These are phyloP conservation scores for Akanthomyces muscarius DNA, from an alignment of 2,329 filamentous ascomycete species.

Conservation along the genomic window DNA sequence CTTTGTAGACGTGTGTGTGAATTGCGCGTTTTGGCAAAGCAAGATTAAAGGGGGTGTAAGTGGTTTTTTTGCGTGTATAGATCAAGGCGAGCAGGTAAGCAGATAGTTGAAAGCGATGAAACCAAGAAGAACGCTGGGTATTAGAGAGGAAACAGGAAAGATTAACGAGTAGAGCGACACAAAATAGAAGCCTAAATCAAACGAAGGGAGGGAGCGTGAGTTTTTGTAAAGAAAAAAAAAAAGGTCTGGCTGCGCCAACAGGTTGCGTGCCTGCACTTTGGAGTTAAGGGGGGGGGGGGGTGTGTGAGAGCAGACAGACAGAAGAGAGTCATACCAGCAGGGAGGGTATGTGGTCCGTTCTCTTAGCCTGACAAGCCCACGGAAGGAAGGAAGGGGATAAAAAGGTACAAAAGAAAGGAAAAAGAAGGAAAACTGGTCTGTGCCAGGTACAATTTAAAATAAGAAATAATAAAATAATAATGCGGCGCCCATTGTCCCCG, in stretches of 20 bases:
- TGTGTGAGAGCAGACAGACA: neutral
- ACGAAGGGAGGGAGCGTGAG: constrained; percentile 21
- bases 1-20: constrained; percentile 9
- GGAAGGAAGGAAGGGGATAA: neutral
- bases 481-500: constrained; percentile 13
- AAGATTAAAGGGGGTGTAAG: constrained; percentile 18
- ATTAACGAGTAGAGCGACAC: constrained; percentile 16
- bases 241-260: constrained; percentile 14
- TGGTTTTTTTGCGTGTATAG: constrained; percentile 3
- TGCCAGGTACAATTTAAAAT: constrained; percentile 16
- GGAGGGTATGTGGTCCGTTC: constrained; percentile 12
- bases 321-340: constrained; percentile 14
- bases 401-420: constrained; percentile 5
- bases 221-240: constrained; percentile 24
- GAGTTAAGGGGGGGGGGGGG: constrained; percentile 11
- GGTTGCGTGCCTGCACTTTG: constrained; percentile 8
- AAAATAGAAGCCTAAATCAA: constrained; percentile 17
- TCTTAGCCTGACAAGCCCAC: constrained; percentile 10
- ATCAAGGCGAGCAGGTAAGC: neutral
- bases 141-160: constrained; percentile 21
- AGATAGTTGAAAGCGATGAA: constrained; percentile 6
- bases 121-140: constrained; percentile 21
- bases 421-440: constrained; percentile 15
- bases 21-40: neutral
- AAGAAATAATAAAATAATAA: constrained; percentile 9